Evolutionary conservation across 1,284 basidiomycete species (phyloP).

Genomic region (Peniophora sp.): DNA sequence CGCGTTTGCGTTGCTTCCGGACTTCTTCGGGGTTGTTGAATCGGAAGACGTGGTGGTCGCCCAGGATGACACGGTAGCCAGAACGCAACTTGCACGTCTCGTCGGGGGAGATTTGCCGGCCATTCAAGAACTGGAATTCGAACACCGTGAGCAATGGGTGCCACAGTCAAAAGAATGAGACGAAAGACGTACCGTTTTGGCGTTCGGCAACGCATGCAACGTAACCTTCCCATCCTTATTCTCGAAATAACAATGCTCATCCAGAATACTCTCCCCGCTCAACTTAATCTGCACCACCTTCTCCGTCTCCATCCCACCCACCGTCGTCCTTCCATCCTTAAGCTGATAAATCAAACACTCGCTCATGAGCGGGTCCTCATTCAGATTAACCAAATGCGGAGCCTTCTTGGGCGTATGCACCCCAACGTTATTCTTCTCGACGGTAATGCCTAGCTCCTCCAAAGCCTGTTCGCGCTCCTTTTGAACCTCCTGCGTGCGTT

Average conservation of each 20-base stretch:
- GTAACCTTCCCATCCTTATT: conserved; percentile 83
- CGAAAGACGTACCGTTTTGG: conserved; percentile 65
- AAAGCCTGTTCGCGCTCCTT: conserved; percentile 94
- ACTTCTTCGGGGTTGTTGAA: conserved; percentile 97
- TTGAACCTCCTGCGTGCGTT: conserved; percentile 89
- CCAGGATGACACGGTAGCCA: conserved; percentile 92
- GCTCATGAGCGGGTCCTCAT: conserved; percentile 88
- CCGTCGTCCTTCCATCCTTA: conserved; percentile 79
- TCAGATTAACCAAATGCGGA: conserved; percentile 94
- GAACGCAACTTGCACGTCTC: conserved; percentile 80
- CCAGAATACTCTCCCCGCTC: conserved; percentile 86
- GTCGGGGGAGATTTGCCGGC: conserved; percentile 72
- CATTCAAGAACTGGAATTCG: conserved; percentile 79
- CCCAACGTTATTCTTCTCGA: conserved; percentile 92
- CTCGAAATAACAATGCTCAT: conserved; percentile 90
- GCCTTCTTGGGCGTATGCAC: conserved; percentile 99
- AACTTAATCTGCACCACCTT: conserved; percentile 85
- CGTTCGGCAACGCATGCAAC: conserved; percentile 70
- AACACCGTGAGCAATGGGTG: conserved; percentile 2
- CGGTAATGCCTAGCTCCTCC: conserved; percentile 95
- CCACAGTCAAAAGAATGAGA: conserved; percentile 1
- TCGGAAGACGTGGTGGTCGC: conserved; percentile 95
- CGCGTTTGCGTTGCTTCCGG: conserved; percentile 79
- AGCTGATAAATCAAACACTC: conserved; percentile 94
- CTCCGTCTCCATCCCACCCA: conserved; percentile 77